Conservation (phyloP, 2,329 filamentous ascomycete genomes). For the Ophiostoma angusticollis region DNA sequence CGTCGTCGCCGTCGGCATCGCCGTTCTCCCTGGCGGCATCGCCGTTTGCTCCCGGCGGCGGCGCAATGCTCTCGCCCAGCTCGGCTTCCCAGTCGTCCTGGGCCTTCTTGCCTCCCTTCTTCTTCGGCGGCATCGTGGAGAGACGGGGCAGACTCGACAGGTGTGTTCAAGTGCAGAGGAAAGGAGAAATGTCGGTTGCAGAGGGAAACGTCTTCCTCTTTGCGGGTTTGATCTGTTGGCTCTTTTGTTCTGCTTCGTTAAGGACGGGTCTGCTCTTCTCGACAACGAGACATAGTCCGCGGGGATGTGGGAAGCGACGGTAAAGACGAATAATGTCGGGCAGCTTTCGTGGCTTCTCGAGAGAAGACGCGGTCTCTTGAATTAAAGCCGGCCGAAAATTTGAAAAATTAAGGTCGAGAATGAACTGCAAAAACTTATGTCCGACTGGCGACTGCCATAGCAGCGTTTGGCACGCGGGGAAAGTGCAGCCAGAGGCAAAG, state of each 20-base stretch:
- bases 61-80: conserved; percentile 63
- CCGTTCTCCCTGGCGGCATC: conserved; percentile 32
- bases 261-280: no score
- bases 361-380: no score
- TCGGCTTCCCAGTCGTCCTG: conserved; percentile 93
- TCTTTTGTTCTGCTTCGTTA: background rate
- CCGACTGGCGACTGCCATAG: no score
- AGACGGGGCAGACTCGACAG: background rate
- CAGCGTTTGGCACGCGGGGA: no score
- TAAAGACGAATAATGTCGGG: background rate
- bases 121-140: conserved; percentile 66
- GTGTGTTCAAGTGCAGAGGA: background rate
- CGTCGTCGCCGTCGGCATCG: conserved; percentile 39
- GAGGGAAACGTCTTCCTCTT: no score
- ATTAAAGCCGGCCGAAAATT: no score
- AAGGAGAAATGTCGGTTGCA: no score
- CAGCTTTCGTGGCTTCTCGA: no score
- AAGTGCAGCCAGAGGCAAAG: no score
- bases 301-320: background rate
- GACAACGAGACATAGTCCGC: conserved; percentile 10
- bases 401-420: no score
- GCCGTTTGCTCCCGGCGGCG: conserved; percentile 34
- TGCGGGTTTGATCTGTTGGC: no score
- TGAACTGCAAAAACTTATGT: no score
- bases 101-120: conserved; percentile 82